Evolutionary conservation across 225 moss, liverwort and hornwort species (phyloP), one percentile per base, ranked within the genome.

Genomic region (Polytrichum commune): DNA sequence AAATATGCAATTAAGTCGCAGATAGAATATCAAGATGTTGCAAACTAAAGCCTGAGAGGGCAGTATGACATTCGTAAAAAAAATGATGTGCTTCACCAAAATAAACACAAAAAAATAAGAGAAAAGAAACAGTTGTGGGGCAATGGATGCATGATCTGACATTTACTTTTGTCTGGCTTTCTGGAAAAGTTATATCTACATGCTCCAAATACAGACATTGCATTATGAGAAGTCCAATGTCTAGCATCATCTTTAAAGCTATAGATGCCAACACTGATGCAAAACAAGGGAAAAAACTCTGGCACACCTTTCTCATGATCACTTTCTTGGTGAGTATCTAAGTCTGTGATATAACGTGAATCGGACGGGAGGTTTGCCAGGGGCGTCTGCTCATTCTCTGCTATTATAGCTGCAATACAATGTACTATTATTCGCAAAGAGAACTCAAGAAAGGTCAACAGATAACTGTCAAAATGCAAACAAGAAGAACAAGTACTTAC

Each of bases 311-410:
- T 76, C 62, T 53, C 73, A 74, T 66, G 60, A 29, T 69, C 69
- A 27, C 53, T 74, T 77, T 67, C 33, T 72, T 76, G 74, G 23
- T 63, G 64, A 66, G 54, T 73, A 8, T 79, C 65, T 8, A 71
- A 28, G 65, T 76, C 81, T 64, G 77, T 54, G 33, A 22, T 55
- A 56, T 65, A 25, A 69, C 62, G 63, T 62, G 57, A 64, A 22
- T 62, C 60, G 69, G 20, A 65, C 58, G 73, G 56, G 24, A 54
- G 71, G 18, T 72, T 73, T 78, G 66, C 78, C 60, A 55, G 75
- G 78, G 74, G 35, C 30, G 74, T 80, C 73, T 32, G 25, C 60
- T 76, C 78, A 76, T 81, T 64, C 62, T 72, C 63, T 28, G 69
- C 83, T 79, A 78, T 29, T 74, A 69, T 20, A 16, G 61, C 61